phyloP scores from a whole-genome alignment of 176 grass and related monocot species.

The Carex littledalei region DNA sequence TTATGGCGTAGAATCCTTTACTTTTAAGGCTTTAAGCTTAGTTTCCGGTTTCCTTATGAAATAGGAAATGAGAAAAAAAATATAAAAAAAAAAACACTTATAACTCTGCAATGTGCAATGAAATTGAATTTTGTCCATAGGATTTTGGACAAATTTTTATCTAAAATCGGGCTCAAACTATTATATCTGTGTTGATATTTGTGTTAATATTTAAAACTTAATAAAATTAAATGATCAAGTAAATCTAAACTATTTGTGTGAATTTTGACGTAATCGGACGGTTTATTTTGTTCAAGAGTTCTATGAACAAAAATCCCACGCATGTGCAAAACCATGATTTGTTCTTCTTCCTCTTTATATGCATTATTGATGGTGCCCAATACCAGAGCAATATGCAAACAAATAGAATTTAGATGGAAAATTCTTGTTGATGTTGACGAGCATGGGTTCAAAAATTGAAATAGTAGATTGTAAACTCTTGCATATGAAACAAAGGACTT shows the following conservation, averaged over 20 bases:
- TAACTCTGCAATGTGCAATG: background rate
- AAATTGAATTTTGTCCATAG: too few species aligned
- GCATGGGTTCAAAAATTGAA: background rate
- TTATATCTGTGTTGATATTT: too few species aligned
- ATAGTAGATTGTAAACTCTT: background rate
- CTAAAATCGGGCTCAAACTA: too few species aligned
- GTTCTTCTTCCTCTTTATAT: background rate
- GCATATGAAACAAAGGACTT: background rate
- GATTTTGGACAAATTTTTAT: too few species aligned
- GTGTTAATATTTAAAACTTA: too few species aligned
- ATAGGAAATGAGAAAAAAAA: background rate
- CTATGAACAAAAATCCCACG: too few species aligned
- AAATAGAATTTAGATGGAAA: background rate
- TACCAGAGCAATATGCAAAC: too few species aligned
- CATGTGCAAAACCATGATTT: background rate
- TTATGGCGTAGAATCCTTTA: background rate
- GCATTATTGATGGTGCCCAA: background rate
- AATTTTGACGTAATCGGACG: too few species aligned
- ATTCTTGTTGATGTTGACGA: background rate
- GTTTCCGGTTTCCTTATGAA: background rate
- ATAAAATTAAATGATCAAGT: too few species aligned
- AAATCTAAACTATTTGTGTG: too few species aligned
- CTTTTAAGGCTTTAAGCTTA: background rate
- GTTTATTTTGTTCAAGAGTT: too few species aligned
- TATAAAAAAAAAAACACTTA: background rate